Conservation (phyloP, 768 basidiomycete genomes). For the Boletus speciosus region DNA sequence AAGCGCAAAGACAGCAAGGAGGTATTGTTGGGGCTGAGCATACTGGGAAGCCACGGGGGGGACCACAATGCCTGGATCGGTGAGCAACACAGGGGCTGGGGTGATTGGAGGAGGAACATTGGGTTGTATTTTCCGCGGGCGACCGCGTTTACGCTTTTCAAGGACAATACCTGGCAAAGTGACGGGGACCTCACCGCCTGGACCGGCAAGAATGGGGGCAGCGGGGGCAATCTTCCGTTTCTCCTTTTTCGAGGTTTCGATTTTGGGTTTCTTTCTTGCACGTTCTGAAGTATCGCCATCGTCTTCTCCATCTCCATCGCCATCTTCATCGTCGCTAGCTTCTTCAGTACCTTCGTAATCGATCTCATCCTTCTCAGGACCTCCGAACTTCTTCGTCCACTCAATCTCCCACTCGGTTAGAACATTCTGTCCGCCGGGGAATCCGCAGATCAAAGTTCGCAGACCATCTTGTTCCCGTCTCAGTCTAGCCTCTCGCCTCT, state of each 20-base stretch:
- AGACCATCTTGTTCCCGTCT: constrained; percentile 74
- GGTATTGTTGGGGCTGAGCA: constrained; percentile 51
- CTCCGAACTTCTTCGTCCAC: constrained; percentile 72
- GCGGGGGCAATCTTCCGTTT: constrained; percentile 33
- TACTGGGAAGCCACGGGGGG: constrained; percentile 13
- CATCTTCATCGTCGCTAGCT: constrained; percentile 42
- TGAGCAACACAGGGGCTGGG: constrained; percentile 20
- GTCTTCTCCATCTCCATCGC: constrained; percentile 39
- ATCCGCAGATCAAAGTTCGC: constrained; percentile 60
- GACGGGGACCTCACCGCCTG: constrained; percentile 25
- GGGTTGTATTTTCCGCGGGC: constrained; percentile 70
- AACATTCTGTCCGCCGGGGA: constrained; percentile 71
- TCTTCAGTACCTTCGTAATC: constrained; percentile 42
- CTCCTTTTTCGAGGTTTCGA: constrained; percentile 45
- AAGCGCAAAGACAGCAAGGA: constrained; percentile 77
- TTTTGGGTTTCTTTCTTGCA: constrained; percentile 63
- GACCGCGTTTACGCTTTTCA: constrained; percentile 81
- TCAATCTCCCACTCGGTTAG: constrained; percentile 73
- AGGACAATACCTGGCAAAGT: constrained; percentile 37
- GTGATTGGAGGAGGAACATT: constrained; percentile 37
- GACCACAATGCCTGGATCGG: constrained; percentile 13
- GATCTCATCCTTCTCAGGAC: constrained; percentile 72
- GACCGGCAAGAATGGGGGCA: constrained; percentile 17
- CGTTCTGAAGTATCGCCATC: constrained; percentile 40
- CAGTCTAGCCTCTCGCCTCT: constrained; percentile 69